Percentiles rank a stretch among this genome's conserved stretches.
phyloP scores from a whole-genome alignment of 169 alveolate genomes.

The Plasmodium berghei region DNA sequence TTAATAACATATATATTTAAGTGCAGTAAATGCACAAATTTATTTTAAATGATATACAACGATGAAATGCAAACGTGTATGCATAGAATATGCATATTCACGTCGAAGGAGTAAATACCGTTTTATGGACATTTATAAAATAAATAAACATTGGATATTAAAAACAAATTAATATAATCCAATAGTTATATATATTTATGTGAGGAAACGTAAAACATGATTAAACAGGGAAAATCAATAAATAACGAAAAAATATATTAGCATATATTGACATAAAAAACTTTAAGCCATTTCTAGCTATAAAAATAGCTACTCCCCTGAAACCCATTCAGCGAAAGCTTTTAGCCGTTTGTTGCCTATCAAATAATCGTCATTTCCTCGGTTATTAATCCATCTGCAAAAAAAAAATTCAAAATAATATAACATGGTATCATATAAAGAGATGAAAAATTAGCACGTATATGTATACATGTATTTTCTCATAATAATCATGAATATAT shows the following conservation, averaged over 20 bases:
- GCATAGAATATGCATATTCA: too few relatives aligned
- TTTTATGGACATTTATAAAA: too few relatives aligned
- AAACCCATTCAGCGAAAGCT: conserved; percentile 75
- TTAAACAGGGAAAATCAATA: neutral
- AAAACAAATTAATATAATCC: too few relatives aligned
- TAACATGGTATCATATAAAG: neutral
- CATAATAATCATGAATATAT: neutral
- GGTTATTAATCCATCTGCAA: conserved; percentile 56
- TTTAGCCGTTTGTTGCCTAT: conserved; percentile 50
- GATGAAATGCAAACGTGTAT: too few relatives aligned
- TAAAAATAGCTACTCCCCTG: conserved; percentile 29
- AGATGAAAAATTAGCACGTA: neutral
- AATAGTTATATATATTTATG: too few relatives aligned
- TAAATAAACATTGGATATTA: too few relatives aligned
- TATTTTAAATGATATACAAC: too few relatives aligned
- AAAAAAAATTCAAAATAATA: neutral
- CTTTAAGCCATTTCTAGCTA: too few relatives aligned
- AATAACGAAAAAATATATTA: neutral
- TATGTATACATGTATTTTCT: conserved; percentile 1
- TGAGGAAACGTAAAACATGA: too few relatives aligned
- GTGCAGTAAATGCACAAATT: too few relatives aligned
- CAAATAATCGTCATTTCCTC: conserved; percentile 46
- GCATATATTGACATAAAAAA: neutral
- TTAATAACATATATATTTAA: too few relatives aligned
- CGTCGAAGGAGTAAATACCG: too few relatives aligned